phyloP scores from a whole-genome alignment of 2,329 filamentous ascomycete genomes.

The Penicillium sp. region DNA sequence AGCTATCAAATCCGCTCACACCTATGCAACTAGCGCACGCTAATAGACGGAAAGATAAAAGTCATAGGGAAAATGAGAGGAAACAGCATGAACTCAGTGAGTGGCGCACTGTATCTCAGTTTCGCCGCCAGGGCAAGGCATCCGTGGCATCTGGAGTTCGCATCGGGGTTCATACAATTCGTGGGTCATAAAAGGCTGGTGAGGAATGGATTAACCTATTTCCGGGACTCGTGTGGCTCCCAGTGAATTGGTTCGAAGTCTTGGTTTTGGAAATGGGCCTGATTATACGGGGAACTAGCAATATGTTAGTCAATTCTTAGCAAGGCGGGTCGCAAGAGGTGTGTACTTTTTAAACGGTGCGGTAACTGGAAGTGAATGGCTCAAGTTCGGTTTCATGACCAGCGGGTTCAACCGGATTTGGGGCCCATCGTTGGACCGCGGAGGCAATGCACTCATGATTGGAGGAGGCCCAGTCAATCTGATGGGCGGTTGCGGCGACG shows the following conservation, averaged over 20 bases:
- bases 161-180: slow-evolving; percentile 3
- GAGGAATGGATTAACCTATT: slow-evolving; percentile 22
- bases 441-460: slow-evolving; percentile 40
- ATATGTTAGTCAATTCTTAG: slow-evolving; percentile 3
- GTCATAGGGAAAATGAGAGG: neutral
- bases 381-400: slow-evolving; percentile 47
- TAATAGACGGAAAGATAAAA: slow-evolving; percentile 20
- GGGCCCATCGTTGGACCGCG: slow-evolving; percentile 41
- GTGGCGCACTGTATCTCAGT: neutral
- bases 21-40: slow-evolving; percentile 27
- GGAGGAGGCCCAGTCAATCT: slow-evolving; percentile 34
- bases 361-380: slow-evolving; percentile 45
- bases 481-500: slow-evolving; percentile 32
- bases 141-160: neutral
- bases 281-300: slow-evolving; percentile 49
- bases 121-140: neutral
- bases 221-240: slow-evolving; percentile 46
- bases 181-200: neutral
- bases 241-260: slow-evolving; percentile 53
- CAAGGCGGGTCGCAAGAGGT: neutral
- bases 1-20: slow-evolving; percentile 24
- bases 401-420: slow-evolving; percentile 49
- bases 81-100: slow-evolving; percentile 2
- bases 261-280: slow-evolving; percentile 52
- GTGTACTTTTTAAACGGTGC: slow-evolving; percentile 49